A percentile compares a stretch with the other conserved stretches of the same genome.
These are phyloP conservation scores for Nothophaeocryptopus gaeumannii DNA, from an alignment of 2,329 filamentous ascomycete species.

Conservation along the genomic window DNA sequence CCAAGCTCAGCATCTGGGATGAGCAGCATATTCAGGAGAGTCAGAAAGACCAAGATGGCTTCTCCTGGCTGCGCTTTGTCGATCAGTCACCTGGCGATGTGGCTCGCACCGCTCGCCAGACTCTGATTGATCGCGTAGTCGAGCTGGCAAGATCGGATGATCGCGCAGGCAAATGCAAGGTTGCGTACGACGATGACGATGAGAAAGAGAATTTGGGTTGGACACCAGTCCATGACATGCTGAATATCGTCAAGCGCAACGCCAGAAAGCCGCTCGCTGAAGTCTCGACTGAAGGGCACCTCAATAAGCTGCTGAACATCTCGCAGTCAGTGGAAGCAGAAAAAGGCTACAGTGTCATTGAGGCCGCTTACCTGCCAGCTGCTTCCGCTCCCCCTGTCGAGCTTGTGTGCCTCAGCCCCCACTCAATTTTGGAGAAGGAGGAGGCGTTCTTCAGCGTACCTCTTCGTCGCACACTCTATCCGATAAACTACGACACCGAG, in stretches of 20 bases:
- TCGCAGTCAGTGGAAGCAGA: slow-evolving; percentile 63
- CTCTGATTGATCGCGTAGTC: slow-evolving; percentile 71
- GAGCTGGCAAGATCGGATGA: slow-evolving; percentile 55
- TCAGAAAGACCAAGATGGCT: slow-evolving; percentile 57
- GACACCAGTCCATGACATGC: slow-evolving; percentile 71
- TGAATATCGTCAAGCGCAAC: slow-evolving; percentile 73
- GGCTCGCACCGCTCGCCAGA: slow-evolving; percentile 64
- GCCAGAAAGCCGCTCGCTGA: slow-evolving; percentile 66
- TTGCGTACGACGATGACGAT: slow-evolving; percentile 64
- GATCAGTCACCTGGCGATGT: slow-evolving; percentile 73
- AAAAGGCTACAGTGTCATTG: slow-evolving; percentile 72
- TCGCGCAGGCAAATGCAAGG: slow-evolving; percentile 60
- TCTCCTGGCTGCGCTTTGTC: slow-evolving; percentile 87
- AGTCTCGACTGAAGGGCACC: slow-evolving; percentile 67
- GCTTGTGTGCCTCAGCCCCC: slow-evolving; percentile 69
- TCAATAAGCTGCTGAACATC: slow-evolving; percentile 77
- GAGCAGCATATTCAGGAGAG: slow-evolving; percentile 71
- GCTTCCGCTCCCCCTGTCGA: slow-evolving; percentile 84
- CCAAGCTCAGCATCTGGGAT: slow-evolving; percentile 88
- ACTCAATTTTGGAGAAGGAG: slow-evolving; percentile 62
- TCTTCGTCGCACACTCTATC: slow-evolving; percentile 73
- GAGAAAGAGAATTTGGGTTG: slow-evolving; percentile 53
- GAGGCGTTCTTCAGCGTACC: slow-evolving; percentile 73
- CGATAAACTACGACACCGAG: slow-evolving; percentile 63
- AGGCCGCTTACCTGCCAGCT: slow-evolving; percentile 74